phyloP scores from a whole-genome alignment of 148 eudicot species.

The Nepenthes mirabilis region DNA sequence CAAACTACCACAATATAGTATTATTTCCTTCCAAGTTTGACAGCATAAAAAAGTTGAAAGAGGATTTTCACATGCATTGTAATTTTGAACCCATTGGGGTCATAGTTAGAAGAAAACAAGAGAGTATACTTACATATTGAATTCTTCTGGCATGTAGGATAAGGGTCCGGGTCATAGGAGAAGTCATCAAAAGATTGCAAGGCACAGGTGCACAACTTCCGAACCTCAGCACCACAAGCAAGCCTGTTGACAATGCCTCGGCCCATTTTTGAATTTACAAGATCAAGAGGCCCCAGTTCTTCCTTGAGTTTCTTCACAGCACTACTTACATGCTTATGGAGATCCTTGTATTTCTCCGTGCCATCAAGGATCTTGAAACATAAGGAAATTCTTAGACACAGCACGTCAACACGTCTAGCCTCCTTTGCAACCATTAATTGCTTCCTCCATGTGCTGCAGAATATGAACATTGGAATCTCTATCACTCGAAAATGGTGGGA shows the following conservation, averaged over 20 bases:
- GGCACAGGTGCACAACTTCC: slow-evolving; percentile 42
- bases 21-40: too few relatives aligned
- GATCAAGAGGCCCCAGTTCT: slow-evolving; percentile 56
- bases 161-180: slow-evolving; percentile 11
- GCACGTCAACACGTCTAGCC: slow-evolving; percentile 59
- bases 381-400: slow-evolving; percentile 49
- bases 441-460: slow-evolving; percentile 38
- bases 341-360: slow-evolving; percentile 33
- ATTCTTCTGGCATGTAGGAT: slow-evolving; percentile 7
- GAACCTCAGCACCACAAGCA: slow-evolving; percentile 52
- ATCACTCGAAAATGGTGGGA: too few relatives aligned
- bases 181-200: slow-evolving; percentile 34
- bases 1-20: too few relatives aligned
- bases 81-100: background rate
- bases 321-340: slow-evolving; percentile 34
- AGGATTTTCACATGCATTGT: background rate
- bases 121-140: slow-evolving; percentile 23
- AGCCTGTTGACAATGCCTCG: slow-evolving; percentile 63
- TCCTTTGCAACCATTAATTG: slow-evolving; percentile 49
- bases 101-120: background rate
- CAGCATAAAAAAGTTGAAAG: background rate
- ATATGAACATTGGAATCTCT: slow-evolving; percentile 1
- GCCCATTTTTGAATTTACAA: slow-evolving; percentile 37
- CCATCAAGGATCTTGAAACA: slow-evolving; percentile 49
- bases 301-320: slow-evolving; percentile 43